Conservation (phyloP, 2,329 filamentous ascomycete species). For the Drechslerella coelobrocha region DNA sequence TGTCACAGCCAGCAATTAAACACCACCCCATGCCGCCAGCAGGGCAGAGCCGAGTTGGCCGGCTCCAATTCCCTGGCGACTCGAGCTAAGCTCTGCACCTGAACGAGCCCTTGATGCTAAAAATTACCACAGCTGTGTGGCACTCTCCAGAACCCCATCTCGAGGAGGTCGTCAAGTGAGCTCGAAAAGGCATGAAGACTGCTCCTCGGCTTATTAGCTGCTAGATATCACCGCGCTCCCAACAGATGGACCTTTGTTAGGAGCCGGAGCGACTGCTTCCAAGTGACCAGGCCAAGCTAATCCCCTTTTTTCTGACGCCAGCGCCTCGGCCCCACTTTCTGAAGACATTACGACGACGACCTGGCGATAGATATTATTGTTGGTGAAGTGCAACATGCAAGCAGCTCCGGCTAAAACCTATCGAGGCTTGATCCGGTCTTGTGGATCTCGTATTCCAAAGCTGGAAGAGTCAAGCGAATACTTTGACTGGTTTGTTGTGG, state of each 20-base stretch:
- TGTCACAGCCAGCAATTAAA: slow-evolving; percentile 23
- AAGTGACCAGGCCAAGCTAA: slow-evolving; percentile 18
- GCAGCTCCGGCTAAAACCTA: slow-evolving; percentile 24
- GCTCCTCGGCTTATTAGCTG: slow-evolving; percentile 12
- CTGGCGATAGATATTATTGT: not conserved
- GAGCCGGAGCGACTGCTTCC: slow-evolving; percentile 10
- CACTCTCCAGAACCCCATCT: slow-evolving; percentile 29
- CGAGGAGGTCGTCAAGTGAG: slow-evolving; percentile 27
- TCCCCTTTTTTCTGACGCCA: slow-evolving; percentile 37
- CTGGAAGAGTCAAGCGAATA: slow-evolving; percentile 3
- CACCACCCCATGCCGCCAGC: slow-evolving; percentile 12
- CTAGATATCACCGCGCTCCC: not conserved
- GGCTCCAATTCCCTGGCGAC: slow-evolving; percentile 28
- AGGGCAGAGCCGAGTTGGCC: slow-evolving; percentile 47
- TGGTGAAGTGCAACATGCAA: slow-evolving; percentile 28
- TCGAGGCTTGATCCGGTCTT: slow-evolving; percentile 25
- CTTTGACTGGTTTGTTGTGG: slow-evolving; percentile 5
- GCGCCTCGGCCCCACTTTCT: slow-evolving; percentile 44
- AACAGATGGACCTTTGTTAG: slow-evolving; percentile 5
- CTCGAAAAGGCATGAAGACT: slow-evolving; percentile 49
- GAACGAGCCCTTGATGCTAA: slow-evolving; percentile 48
- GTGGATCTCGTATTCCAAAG: slow-evolving; percentile 50
- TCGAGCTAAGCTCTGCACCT: slow-evolving; percentile 43
- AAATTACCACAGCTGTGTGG: slow-evolving; percentile 49
- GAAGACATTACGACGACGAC: slow-evolving; percentile 16